These are phyloP conservation scores for Candida corydali DNA, from an alignment of 805 yeast genomes.

Conservation along the genomic window DNA sequence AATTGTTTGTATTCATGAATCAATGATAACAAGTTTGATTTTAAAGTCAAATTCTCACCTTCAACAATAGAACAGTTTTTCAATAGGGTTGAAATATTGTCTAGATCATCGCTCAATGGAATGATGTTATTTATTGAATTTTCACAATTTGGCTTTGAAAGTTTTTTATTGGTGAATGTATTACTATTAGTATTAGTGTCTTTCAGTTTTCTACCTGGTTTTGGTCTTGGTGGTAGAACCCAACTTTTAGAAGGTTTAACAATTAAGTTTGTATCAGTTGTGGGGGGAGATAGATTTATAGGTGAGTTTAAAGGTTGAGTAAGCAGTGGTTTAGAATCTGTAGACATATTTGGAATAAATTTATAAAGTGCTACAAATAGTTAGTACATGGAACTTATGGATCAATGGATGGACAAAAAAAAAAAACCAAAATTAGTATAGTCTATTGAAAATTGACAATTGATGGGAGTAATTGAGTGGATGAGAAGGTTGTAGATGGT, in stretches of 20 bases:
- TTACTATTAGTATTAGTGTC: not conserved
- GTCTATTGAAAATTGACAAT: too few relatives aligned
- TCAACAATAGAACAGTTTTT: conserved; percentile 15
- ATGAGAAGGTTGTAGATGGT: too few relatives aligned
- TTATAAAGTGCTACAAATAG: too few relatives aligned
- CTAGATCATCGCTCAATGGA: not conserved
- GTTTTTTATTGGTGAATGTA: not conserved
- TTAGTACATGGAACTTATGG: too few relatives aligned
- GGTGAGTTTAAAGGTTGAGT: too few relatives aligned
- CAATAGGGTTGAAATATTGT: not conserved
- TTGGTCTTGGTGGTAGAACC: conserved; percentile 59
- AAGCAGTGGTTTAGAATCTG: conserved; percentile 1
- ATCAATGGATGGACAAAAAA: too few relatives aligned
- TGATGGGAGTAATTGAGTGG: too few relatives aligned
- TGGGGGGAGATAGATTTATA: not conserved
- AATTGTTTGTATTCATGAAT: conserved; percentile 39
- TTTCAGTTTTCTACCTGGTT: conserved; percentile 55
- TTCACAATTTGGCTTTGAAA: not conserved
- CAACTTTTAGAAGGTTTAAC: conserved; percentile 50
- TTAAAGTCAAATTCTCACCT: conserved; percentile 32
- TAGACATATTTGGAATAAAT: too few relatives aligned
- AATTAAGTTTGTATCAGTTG: not conserved
- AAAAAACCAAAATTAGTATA: too few relatives aligned
- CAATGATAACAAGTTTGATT: conserved; percentile 29
- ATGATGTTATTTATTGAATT: not conserved